Evolutionary conservation across 306 rosid species (phyloP).

Genomic region (Casuarina cunninghamiana): DNA sequence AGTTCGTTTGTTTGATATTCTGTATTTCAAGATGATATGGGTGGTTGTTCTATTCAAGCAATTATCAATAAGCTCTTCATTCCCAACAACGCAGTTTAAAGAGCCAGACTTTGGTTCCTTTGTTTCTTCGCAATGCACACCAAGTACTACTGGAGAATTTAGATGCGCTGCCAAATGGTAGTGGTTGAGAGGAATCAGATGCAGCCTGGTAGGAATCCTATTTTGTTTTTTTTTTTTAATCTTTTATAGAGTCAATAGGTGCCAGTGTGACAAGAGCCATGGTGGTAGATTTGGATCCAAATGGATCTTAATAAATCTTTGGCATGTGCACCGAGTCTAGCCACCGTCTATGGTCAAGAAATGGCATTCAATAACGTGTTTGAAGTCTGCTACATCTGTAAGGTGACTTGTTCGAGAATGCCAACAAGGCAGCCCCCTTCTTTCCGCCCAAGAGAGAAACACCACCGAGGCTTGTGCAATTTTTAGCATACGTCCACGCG

Average conservation of each 20-base stretch:
- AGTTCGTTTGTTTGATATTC: conserved; percentile 29
- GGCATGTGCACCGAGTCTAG: not conserved
- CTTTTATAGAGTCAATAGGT: no score
- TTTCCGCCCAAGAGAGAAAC: no score
- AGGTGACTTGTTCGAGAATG: no score
- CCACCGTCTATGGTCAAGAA: not conserved
- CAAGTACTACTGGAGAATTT: not conserved
- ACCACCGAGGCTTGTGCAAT: no score
- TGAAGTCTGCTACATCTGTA: no score
- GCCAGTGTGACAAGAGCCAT: no score
- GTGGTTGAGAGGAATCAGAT: not conserved
- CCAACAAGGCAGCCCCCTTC: no score
- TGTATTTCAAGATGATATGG: conserved; percentile 18
- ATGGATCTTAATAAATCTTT: no score
- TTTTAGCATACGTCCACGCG: no score
- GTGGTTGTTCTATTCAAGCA: conserved; percentile 26
- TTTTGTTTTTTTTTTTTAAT: no score
- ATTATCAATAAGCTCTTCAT: conserved; percentile 1
- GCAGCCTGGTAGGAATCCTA: not conserved
- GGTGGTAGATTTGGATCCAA: not conserved
- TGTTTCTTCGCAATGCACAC: not conserved
- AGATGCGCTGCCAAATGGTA: not conserved
- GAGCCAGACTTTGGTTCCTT: not conserved
- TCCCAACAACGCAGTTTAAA: not conserved
- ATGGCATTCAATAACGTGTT: not conserved